phyloP scores from a whole-genome alignment of 768 basidiomycete species.

The Austroboletus festivus region DNA sequence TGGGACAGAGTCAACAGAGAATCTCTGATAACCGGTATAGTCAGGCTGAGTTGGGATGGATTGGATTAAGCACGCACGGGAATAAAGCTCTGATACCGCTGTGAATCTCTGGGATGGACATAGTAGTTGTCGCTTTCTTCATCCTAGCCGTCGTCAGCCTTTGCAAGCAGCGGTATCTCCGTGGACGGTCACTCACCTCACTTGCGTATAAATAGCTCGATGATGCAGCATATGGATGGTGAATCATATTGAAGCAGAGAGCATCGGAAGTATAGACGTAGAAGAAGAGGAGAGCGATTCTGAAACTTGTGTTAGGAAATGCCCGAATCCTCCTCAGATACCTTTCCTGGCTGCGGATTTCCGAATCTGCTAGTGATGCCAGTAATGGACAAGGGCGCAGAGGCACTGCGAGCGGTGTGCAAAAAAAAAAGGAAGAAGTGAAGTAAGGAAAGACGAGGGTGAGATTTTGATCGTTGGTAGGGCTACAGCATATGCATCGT shows the following conservation, averaged over 20 bases:
- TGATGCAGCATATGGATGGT: slow-evolving; percentile 29
- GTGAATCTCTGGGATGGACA: slow-evolving; percentile 4
- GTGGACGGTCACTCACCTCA: slow-evolving; percentile 14
- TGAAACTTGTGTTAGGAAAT: slow-evolving; percentile 1
- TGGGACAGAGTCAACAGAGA: slow-evolving; percentile 23
- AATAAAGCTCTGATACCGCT: slow-evolving; percentile 26
- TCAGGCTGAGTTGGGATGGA: background rate
- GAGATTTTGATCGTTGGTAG: background rate
- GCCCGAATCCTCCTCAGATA: background rate
- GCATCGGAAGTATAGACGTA: slow-evolving; percentile 14
- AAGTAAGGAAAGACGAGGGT: background rate
- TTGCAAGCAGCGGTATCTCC: background rate
- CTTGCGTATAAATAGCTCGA: slow-evolving; percentile 26
- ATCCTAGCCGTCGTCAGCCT: slow-evolving; percentile 11
- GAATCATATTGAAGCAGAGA: slow-evolving; percentile 25
- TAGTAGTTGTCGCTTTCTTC: background rate
- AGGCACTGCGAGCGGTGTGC: background rate
- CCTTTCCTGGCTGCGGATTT: slow-evolving; percentile 1
- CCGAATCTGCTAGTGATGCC: background rate
- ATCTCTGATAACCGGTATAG: slow-evolving; percentile 18
- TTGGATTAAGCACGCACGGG: slow-evolving; percentile 16
- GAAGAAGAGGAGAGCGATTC: slow-evolving; percentile 1
- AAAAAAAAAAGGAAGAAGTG: background rate
- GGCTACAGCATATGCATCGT: background rate
- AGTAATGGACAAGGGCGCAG: background rate